Percentiles rank a stretch among this genome's conserved stretches.
These are phyloP conservation scores for Microstegium vimineum DNA, from an alignment of 176 grass and related monocot species.

Conservation along the genomic window DNA sequence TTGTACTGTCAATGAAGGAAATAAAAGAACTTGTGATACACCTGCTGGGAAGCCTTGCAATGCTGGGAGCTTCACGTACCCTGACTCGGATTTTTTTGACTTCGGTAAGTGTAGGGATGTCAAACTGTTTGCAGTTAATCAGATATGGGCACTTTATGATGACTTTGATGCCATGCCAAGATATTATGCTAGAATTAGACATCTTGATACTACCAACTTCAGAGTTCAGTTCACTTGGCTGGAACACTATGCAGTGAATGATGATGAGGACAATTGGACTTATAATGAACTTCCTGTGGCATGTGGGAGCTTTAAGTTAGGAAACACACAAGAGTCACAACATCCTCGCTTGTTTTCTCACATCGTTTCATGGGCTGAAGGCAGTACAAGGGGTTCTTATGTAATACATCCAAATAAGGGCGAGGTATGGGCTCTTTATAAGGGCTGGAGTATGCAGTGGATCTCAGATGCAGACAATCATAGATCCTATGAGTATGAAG, in stretches of 20 bases:
- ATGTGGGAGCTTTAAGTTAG: slow-evolving; percentile 66
- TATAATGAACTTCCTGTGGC: slow-evolving; percentile 67
- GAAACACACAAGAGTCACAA: slow-evolving; percentile 38
- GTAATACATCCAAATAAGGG: slow-evolving; percentile 65
- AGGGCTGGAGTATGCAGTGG: slow-evolving; percentile 85
- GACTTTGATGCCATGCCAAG: slow-evolving; percentile 84
- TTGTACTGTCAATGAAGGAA: background rate
- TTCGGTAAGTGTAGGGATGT: slow-evolving; percentile 68
- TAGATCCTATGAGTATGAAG: slow-evolving; percentile 70
- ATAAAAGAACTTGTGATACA: background rate
- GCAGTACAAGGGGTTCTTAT: slow-evolving; percentile 50
- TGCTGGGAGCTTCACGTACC: slow-evolving; percentile 35
- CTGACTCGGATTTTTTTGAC: slow-evolving; percentile 74
- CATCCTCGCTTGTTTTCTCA: slow-evolving; percentile 75
- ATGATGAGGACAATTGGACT: slow-evolving; percentile 48
- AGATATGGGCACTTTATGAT: slow-evolving; percentile 95
- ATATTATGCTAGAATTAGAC: slow-evolving; percentile 74
- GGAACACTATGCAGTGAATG: slow-evolving; percentile 46
- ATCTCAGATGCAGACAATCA: slow-evolving; percentile 62
- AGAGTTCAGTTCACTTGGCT: slow-evolving; percentile 72
- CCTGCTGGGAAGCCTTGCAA: slow-evolving; percentile 22
- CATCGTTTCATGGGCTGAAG: slow-evolving; percentile 52
- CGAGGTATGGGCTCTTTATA: slow-evolving; percentile 90
- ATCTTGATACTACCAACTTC: slow-evolving; percentile 47
- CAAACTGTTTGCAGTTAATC: slow-evolving; percentile 52